Evolutionary conservation across 371 early-diverging fungal species (phyloP), one percentile per base, ranked within the genome.

Genomic region (Rhizopus stolonifer): DNA sequence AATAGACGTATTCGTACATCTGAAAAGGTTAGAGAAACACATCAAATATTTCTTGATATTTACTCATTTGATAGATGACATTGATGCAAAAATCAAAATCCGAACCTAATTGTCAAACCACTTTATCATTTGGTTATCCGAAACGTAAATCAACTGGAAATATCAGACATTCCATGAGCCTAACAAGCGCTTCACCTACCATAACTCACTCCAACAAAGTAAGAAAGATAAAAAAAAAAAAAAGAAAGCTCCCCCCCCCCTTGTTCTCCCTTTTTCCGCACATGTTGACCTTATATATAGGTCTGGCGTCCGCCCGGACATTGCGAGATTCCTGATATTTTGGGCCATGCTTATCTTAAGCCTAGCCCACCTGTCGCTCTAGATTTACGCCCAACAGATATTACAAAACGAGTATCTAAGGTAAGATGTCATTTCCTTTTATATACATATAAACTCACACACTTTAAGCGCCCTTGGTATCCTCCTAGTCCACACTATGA

Each of bases 141-240:
- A 76, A 76, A 46, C 72, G 77, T 32, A 72, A 70, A 67, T 76
- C 77, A 17, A 72, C 77, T n/a, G 77, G 77, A 6, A 70, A 72
- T 47, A 60, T 72, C 42, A 58, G 60, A 25, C 56, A 59, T 55
- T 44, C 64, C 52, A 19, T 68, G 57, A 49, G 62, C 55, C 51
- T 29, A 64, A 22, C 52, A 21, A 34, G 56, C 52, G 21, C 31
- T 39, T 36, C 36, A 36, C 36, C 36, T 1, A 36, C 58, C 10
- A 34, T 34, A 34, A 50, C 59, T 43, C 26, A 18, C 18, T 46
- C 58, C 14, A 33, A 40, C 40, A 63, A 49, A 54, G 58, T 49
- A 52, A 53, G 36, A 36, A 1, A 14, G 13, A 36, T 36, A n/a
- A n/a, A n/a, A n/a, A n/a, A n/a, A n/a, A n/a, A n/a, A n/a, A n/a